phyloP scores from a whole-genome alignment of 2,329 filamentous ascomycete genomes.

The Fusarium austroafricanum region DNA sequence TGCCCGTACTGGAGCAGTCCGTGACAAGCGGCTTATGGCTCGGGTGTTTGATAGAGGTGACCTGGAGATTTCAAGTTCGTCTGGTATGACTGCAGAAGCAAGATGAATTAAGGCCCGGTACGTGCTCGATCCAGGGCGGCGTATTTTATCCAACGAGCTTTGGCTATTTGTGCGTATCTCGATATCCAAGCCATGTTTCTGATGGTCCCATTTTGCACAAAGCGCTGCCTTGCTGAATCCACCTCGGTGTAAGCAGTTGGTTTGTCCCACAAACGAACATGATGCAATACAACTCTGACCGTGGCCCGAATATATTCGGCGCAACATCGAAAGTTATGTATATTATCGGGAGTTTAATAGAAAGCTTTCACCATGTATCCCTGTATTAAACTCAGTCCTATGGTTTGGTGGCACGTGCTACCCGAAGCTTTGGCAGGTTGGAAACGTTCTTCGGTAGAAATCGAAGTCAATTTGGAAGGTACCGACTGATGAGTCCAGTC shows the following conservation, averaged over 20 bases:
- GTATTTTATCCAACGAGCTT: slow-evolving; percentile 6
- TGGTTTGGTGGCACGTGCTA: slow-evolving; percentile 18
- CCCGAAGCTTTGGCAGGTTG: slow-evolving; percentile 6
- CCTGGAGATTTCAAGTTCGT: slow-evolving; percentile 34
- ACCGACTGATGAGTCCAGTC: background rate
- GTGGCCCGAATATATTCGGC: slow-evolving; percentile 15
- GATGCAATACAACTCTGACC: slow-evolving; percentile 3
- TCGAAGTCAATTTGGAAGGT: slow-evolving; percentile 10
- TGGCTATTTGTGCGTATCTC: background rate
- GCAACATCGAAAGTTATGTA: background rate
- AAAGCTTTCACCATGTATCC: background rate
- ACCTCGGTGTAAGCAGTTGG: slow-evolving; percentile 14
- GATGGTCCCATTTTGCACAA: slow-evolving; percentile 6
- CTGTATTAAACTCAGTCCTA: background rate
- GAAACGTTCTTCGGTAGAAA: slow-evolving; percentile 10
- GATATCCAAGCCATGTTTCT: slow-evolving; percentile 16
- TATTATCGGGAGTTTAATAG: background rate
- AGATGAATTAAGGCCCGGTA: slow-evolving; percentile 10
- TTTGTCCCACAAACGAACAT: slow-evolving; percentile 2
- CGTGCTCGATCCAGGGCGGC: background rate
- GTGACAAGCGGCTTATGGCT: slow-evolving; percentile 18
- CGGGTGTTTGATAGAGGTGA: slow-evolving; percentile 27
- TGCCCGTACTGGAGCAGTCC: background rate
- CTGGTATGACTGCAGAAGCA: slow-evolving; percentile 18
- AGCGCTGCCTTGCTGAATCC: slow-evolving; percentile 10